A percentile compares a stretch with the other conserved stretches of the same genome.
Evolutionary conservation across 116 monocot species (phyloP).

Genomic region (Posidonia oceanica): DNA sequence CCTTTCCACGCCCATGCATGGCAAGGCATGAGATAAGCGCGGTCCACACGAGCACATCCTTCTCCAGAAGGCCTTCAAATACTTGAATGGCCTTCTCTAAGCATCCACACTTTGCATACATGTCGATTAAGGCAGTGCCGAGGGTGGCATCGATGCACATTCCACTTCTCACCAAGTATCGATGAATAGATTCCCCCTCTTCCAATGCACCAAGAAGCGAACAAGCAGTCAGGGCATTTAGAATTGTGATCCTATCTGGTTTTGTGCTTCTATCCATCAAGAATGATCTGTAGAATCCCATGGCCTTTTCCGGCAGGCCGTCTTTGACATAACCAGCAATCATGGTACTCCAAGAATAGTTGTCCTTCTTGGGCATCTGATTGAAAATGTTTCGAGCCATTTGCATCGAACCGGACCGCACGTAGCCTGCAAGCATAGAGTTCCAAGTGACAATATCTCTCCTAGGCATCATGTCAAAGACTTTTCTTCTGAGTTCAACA

Average conservation of each 20-base stretch:
- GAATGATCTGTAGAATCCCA: conserved; percentile 15
- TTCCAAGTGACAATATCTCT: conserved; percentile 22
- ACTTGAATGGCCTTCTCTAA: conserved; percentile 19
- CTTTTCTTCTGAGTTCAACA: background rate
- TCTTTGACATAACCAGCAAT: conserved; percentile 3
- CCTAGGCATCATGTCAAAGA: conserved; percentile 13
- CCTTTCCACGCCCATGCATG: conserved; percentile 20
- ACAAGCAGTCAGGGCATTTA: conserved; percentile 53
- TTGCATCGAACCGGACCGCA: background rate
- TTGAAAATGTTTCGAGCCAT: conserved; percentile 10
- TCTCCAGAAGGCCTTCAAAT: background rate
- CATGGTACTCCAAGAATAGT: conserved; percentile 17
- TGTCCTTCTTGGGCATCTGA: conserved; percentile 14
- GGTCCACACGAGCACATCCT: conserved; percentile 20
- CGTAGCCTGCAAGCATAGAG: conserved; percentile 14
- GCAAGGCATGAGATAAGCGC: conserved; percentile 34
- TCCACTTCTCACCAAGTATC: conserved; percentile 35
- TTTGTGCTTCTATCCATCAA: conserved; percentile 5
- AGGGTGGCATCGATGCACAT: conserved; percentile 31
- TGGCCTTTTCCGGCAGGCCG: conserved; percentile 3
- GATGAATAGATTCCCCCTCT: conserved; percentile 45
- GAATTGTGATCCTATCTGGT: conserved; percentile 52
- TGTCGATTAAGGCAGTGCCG: conserved; percentile 38
- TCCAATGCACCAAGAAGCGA: conserved; percentile 60
- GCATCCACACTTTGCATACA: conserved; percentile 31